Evolutionary conservation across 306 rosid genomes (phyloP), one percentile per base, ranked within the genome.

Genomic region (Delonix regia): DNA sequence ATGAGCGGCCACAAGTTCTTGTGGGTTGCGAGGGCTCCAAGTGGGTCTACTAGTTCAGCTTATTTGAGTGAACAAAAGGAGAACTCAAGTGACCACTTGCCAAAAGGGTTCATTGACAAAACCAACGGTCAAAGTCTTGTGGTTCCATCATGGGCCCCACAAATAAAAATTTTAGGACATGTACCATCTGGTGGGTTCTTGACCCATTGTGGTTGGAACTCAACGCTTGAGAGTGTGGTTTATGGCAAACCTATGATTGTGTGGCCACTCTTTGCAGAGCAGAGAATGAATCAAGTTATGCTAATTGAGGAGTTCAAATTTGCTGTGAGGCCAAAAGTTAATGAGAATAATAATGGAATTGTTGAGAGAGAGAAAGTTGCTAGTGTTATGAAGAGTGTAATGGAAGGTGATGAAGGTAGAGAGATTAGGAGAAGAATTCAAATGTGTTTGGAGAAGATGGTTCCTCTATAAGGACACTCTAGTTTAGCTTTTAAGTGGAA

Each of bases 1-100:
- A 6, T 70, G 71, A 86, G 89, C 76, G 82, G 80, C 6, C 80
- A 79, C 1, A 79, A 42, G 16, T 86, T 86, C 24, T 30, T 86
- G 15, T 82, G 89, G 88, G 89, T 67, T 12, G 78, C 60, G 11
- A 84, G 77, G 36, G 64, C 30, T 33, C 87, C 87, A 48, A 77
- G 18, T 42, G 44, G 56, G 9, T 0, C 0, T 7, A 5, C 49
- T 1, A 38, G 36, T 34, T 82, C 84, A 15, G 74, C 79, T 12
- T 76, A 75, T 21, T 61, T 84, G 30, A 15, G 3, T 25, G 77
- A 8, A 24, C 55, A 74, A 51, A 74, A 56, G 6, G 79, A 67
- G 28, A 44, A 83, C 9, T 77, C 80, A 42, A 7, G 78, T 4
- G 27, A 18, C 3, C 68, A 56, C 28, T 57, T 79, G 27, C n/a